Percentiles rank a stretch among this genome's conserved stretches.
Evolutionary conservation across 2,329 filamentous ascomycete genomes (phyloP).

Genomic region (Blumeria hordei): DNA sequence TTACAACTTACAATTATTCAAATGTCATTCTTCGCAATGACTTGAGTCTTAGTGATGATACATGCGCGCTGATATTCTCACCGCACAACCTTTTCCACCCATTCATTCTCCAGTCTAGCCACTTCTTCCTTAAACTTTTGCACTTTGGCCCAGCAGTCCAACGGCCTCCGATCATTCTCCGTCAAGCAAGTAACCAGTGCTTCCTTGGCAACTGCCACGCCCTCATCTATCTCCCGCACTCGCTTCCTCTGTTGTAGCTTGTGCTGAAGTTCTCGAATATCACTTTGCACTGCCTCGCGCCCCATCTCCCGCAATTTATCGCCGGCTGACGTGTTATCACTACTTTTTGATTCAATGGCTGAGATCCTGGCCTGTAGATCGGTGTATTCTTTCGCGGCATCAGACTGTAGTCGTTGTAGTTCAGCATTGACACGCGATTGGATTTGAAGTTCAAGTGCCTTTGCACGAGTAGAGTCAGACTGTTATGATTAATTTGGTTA

Average conservation of each 20-base stretch:
- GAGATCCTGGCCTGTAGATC: conserved; percentile 41
- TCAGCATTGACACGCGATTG: conserved; percentile 70
- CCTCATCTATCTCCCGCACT: conserved; percentile 43
- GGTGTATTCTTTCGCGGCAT: conserved; percentile 44
- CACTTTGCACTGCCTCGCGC: conserved; percentile 29
- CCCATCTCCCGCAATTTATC: conserved; percentile 15
- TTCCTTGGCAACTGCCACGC: conserved; percentile 49
- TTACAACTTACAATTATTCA: too few relatives aligned
- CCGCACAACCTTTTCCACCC: conserved; percentile 58
- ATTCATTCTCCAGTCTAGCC: conserved; percentile 58
- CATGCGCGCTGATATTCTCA: too few relatives aligned
- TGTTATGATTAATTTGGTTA: conserved; percentile 17
- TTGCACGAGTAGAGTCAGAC: conserved; percentile 73
- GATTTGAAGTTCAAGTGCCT: conserved; percentile 64
- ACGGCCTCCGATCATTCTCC: conserved; percentile 60
- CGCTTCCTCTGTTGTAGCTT: conserved; percentile 38
- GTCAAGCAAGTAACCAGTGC: conserved; percentile 61
- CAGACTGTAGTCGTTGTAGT: conserved; percentile 52
- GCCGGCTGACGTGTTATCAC: conserved; percentile 6
- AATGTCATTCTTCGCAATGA: too few relatives aligned
- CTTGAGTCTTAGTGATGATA: too few relatives aligned
- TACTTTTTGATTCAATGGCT: conserved; percentile 5
- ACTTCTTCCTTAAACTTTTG: conserved; percentile 80
- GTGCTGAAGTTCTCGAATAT: conserved; percentile 31
- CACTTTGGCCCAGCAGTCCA: conserved; percentile 90